A percentile compares a stretch with the other conserved stretches of the same genome.
phyloP scores from a whole-genome alignment of 2,329 filamentous ascomycete genomes.

The Daldinia sp. region DNA sequence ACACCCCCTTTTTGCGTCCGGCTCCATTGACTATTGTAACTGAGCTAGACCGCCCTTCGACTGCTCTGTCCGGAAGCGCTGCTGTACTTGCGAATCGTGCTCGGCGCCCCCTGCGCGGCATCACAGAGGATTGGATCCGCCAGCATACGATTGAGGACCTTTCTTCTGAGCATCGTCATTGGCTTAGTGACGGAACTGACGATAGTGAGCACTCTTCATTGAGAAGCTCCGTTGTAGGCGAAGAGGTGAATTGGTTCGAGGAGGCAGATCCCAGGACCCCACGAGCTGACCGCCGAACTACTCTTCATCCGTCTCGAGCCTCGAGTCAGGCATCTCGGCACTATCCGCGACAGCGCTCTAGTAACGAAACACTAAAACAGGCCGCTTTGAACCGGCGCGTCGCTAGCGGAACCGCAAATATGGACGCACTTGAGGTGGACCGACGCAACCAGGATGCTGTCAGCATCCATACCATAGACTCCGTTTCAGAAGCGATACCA shows the following conservation, averaged over 20 bases:
- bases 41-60: slow-evolving; percentile 53
- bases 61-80: slow-evolving; percentile 61
- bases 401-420: slow-evolving; percentile 40
- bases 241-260: slow-evolving; percentile 62
- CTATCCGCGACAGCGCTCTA: slow-evolving; percentile 63
- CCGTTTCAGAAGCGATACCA: slow-evolving; percentile 46
- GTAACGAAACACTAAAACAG: slow-evolving; percentile 67
- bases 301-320: slow-evolving; percentile 50
- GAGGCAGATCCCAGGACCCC: slow-evolving; percentile 63
- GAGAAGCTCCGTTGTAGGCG: slow-evolving; percentile 72
- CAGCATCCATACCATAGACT: slow-evolving; percentile 49
- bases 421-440: slow-evolving; percentile 47
- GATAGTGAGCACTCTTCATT: slow-evolving; percentile 81
- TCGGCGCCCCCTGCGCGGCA: slow-evolving; percentile 68
- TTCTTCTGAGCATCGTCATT: slow-evolving; percentile 78
- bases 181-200: slow-evolving; percentile 83
- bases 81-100: slow-evolving; percentile 74
- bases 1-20: slow-evolving; percentile 72
- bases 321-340: slow-evolving; percentile 50
- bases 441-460: slow-evolving; percentile 46
- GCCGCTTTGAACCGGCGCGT: slow-evolving; percentile 49
- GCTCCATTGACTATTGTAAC: slow-evolving; percentile 60
- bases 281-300: slow-evolving; percentile 58
- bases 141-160: slow-evolving; percentile 81
- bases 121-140: slow-evolving; percentile 88